A percentile compares a stretch with the other conserved stretches of the same genome.
These are phyloP conservation scores for Umbilicaria muhlenbergii DNA, from an alignment of 495 filamentous ascomycete species.

Conservation along the genomic window DNA sequence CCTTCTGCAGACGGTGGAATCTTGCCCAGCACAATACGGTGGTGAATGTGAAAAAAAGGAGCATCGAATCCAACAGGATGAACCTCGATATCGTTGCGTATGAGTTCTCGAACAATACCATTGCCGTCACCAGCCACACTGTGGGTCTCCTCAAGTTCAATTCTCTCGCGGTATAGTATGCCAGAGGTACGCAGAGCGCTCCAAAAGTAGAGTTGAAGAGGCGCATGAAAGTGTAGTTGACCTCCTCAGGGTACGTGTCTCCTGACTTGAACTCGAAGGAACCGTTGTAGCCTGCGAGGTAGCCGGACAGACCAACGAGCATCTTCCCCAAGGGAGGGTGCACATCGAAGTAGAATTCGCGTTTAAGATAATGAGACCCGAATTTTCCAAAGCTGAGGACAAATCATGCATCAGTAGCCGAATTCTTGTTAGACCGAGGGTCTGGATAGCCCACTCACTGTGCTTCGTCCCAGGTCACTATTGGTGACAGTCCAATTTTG, in stretches of 20 bases:
- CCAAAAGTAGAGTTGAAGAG: constrained; percentile 94
- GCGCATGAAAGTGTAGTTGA: constrained; percentile 98
- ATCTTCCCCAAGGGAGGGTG: constrained; percentile 97
- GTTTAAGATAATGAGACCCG: constrained; percentile 94
- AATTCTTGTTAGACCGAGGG: neutral
- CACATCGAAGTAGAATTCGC: constrained; percentile 99
- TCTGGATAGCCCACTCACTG: constrained; percentile 46
- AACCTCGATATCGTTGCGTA: constrained; percentile 98
- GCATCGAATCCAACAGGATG: constrained; percentile 94
- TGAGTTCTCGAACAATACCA: constrained; percentile 97
- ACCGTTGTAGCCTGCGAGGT: constrained; percentile 93
- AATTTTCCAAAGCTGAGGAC: constrained; percentile 84
- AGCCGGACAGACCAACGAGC: constrained; percentile 89
- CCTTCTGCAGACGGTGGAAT: constrained; percentile 72
- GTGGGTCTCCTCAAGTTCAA: constrained; percentile 71
- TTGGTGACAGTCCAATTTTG: constrained; percentile 85
- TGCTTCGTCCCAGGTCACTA: constrained; percentile 98
- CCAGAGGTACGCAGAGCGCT: constrained; percentile 79
- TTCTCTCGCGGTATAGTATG: constrained; percentile 87
- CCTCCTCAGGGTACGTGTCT: constrained; percentile 79
- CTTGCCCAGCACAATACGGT: constrained; percentile 92
- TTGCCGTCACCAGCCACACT: constrained; percentile 87
- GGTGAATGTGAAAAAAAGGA: constrained; percentile 93
- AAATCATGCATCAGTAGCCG: constrained; percentile 12
- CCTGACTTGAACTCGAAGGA: constrained; percentile 99